These are phyloP conservation scores for Penicillium canariense DNA, from an alignment of 495 filamentous ascomycete species.

Conservation along the genomic window DNA sequence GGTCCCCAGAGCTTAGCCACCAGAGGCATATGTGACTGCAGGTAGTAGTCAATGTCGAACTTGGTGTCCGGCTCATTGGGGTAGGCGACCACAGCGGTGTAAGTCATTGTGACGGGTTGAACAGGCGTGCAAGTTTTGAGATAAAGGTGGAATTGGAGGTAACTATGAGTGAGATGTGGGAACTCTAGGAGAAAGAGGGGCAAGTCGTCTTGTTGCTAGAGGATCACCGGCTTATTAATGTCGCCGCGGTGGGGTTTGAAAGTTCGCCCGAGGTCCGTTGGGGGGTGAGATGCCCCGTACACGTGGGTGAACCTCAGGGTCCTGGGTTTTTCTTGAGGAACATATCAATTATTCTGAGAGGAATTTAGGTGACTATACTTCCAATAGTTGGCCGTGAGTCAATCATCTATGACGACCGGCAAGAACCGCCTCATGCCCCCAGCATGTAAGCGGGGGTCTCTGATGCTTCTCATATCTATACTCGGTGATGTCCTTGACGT, in stretches of 20 bases:
- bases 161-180: neutral
- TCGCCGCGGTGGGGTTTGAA: neutral
- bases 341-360: too few species aligned
- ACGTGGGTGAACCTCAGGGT: neutral
- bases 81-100: slow-evolving; percentile 22
- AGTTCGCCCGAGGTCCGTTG: neutral
- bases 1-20: slow-evolving; percentile 22
- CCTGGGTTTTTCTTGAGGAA: too few species aligned
- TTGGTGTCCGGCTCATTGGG: slow-evolving; percentile 22
- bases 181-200: neutral
- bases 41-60: slow-evolving; percentile 29
- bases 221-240: slow-evolving; percentile 8
- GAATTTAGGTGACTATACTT: too few species aligned
- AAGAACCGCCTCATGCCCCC: too few species aligned
- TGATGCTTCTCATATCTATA: too few species aligned
- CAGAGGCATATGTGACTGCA: slow-evolving; percentile 28
- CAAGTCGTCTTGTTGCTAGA: neutral
- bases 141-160: neutral
- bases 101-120: slow-evolving; percentile 16
- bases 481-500: too few species aligned
- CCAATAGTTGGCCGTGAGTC: too few species aligned
- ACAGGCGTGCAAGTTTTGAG: neutral
- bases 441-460: too few species aligned
- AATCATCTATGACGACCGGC: too few species aligned
- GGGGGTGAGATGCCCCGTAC: neutral